Evolutionary conservation across 208 protist genomes (phyloP).

Genomic region (Wallacemonas sp.): DNA sequence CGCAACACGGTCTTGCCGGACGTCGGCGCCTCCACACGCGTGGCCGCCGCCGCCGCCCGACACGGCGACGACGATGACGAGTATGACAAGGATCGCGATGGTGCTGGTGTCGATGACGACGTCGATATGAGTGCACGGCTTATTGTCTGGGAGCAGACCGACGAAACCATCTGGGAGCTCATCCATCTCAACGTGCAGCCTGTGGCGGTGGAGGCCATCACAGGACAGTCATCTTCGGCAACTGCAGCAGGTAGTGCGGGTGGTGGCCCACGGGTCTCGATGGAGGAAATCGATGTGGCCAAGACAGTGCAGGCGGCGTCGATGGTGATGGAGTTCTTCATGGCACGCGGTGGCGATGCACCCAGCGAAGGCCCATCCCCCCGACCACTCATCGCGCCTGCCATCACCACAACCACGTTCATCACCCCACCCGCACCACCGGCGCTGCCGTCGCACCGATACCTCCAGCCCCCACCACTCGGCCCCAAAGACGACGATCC

Average conservation of each 20-base stretch:
- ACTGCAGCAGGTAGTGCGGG: neutral
- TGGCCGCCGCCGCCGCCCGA: slow-evolving; percentile 16
- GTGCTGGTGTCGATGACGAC: neutral
- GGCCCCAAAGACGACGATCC: neutral
- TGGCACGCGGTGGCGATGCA: neutral
- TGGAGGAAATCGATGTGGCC: slow-evolving; percentile 41
- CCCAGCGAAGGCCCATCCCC: neutral
- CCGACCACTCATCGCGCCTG: neutral
- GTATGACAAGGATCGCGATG: neutral
- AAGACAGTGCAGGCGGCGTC: slow-evolving; percentile 30
- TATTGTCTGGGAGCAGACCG: slow-evolving; percentile 31
- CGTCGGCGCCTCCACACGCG: slow-evolving; percentile 30
- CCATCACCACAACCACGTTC: neutral
- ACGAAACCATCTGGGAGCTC: slow-evolving; percentile 30
- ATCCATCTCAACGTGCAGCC: slow-evolving; percentile 35
- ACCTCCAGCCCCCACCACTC: slow-evolving; percentile 6
- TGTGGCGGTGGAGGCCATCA: slow-evolving; percentile 22
- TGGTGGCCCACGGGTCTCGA: slow-evolving; percentile 23
- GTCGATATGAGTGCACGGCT: slow-evolving; percentile 16
- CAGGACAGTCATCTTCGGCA: neutral
- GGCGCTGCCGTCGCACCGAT: neutral
- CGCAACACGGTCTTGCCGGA: slow-evolving; percentile 47
- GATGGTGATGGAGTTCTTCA: slow-evolving; percentile 26
- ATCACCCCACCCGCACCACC: neutral
- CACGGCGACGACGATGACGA: slow-evolving; percentile 4